Percentiles rank a stretch among this genome's conserved stretches.
Evolutionary conservation across 805 yeast genomes (phyloP).

Genomic region (Cyberlindnera petersonii): DNA sequence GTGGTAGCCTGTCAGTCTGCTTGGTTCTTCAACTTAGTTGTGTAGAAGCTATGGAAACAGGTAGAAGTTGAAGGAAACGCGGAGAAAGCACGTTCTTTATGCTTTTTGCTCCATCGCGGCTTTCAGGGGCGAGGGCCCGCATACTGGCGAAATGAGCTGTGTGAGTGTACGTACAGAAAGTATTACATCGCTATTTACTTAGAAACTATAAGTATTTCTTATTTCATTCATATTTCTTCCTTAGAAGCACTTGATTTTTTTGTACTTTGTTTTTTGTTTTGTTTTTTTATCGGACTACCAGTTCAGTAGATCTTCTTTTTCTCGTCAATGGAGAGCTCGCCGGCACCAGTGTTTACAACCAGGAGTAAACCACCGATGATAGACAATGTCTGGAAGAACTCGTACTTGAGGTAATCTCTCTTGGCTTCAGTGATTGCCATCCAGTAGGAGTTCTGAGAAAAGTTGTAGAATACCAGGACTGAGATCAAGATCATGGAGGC

Average conservation of each 20-base stretch:
- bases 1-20: no score
- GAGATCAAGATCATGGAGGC: conserved; percentile 70
- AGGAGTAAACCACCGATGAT: conserved; percentile 91
- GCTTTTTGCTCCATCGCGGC: neutral
- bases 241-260: no score
- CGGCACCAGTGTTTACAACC: conserved; percentile 95
- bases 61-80: no score
- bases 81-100: no score
- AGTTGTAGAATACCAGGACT: conserved; percentile 69
- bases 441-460: conserved; percentile 88
- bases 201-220: no score
- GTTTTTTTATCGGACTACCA: no score
- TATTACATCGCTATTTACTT: no score
- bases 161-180: neutral
- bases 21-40: no score
- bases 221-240: no score
- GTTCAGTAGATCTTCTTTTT: conserved; percentile 83
- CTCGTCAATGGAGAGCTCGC: conserved; percentile 88
- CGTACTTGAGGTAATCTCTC: conserved; percentile 88
- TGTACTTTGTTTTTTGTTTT: neutral
- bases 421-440: conserved; percentile 59
- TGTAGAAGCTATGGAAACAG: no score
- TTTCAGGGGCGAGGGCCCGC: no score
- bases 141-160: neutral
- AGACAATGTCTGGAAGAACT: conserved; percentile 89